Percentiles rank a stretch among this genome's conserved stretches.
Evolutionary conservation across 192 early-diverging fungal species (phyloP).

Genomic region (Coemansia sp.): DNA sequence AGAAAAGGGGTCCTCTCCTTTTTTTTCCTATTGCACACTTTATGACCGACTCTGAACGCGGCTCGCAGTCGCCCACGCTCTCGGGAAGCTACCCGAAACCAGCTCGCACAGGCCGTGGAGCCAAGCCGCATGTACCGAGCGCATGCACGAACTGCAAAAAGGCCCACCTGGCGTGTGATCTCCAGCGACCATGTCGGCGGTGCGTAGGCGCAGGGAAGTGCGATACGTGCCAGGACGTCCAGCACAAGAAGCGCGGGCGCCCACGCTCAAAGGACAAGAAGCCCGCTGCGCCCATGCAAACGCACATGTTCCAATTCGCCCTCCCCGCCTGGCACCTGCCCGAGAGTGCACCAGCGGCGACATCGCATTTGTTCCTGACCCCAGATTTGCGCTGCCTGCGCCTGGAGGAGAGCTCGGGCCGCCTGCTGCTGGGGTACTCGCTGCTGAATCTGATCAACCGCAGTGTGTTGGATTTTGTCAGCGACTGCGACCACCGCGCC

Average conservation of each 20-base stretch:
- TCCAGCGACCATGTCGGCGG: constrained; percentile 79
- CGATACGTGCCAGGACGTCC: constrained; percentile 82
- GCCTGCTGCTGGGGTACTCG: constrained; percentile 37
- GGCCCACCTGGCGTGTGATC: constrained; percentile 85
- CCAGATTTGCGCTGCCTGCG: constrained; percentile 37
- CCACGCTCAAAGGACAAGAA: constrained; percentile 71
- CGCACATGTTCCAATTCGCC: constrained; percentile 53
- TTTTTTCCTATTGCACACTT: not conserved
- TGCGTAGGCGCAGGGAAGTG: constrained; percentile 71
- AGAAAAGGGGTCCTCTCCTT: not conserved
- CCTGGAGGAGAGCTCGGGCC: constrained; percentile 25
- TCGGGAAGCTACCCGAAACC: constrained; percentile 4
- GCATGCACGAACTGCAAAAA: constrained; percentile 89
- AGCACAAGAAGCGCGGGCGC: constrained; percentile 84
- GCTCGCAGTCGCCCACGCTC: not conserved
- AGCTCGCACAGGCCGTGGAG: constrained; percentile 23
- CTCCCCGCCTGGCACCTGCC: constrained; percentile 13
- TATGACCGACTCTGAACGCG: not conserved
- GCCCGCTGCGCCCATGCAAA: constrained; percentile 36
- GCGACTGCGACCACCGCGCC: constrained; percentile 23
- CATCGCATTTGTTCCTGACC: constrained; percentile 46
- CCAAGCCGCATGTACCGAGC: constrained; percentile 77
- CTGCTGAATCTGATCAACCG: constrained; percentile 52
- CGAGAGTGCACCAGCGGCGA: not conserved
- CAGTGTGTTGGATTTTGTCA: constrained; percentile 42